A percentile compares a stretch with the other conserved stretches of the same genome.
Conservation (phyloP, 2,329 filamentous ascomycete genomes). For the Penicillium sp. region DNA sequence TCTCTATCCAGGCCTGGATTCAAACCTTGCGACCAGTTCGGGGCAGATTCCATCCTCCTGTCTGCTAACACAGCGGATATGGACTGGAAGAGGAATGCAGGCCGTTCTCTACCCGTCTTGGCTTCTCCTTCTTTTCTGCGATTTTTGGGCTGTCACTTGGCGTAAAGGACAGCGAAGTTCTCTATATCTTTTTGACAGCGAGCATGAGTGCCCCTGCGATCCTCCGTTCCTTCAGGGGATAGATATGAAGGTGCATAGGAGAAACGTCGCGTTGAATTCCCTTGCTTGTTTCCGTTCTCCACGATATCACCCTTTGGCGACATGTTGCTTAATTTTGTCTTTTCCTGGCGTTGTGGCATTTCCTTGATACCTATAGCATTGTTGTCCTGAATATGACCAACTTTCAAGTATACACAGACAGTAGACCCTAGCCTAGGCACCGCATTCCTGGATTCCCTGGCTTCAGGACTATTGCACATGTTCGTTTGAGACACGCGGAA, state of each 20-base stretch:
- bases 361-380: slow-evolving; percentile 22
- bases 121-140: not conserved
- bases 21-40: not conserved
- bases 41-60: not conserved
- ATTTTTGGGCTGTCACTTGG: slow-evolving; percentile 5
- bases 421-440: not conserved
- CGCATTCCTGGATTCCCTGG: slow-evolving; percentile 1
- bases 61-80: not conserved
- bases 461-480: slow-evolving; percentile 7
- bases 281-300: slow-evolving; percentile 11
- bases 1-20: not conserved
- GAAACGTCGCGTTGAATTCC: slow-evolving; percentile 8
- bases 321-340: slow-evolving; percentile 18
- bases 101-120: not conserved
- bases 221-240: not conserved
- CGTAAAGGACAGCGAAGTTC: slow-evolving; percentile 5
- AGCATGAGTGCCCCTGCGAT: slow-evolving; percentile 1
- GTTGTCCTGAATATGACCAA: not conserved
- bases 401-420: not conserved
- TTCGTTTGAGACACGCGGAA: slow-evolving; percentile 16
- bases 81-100: not conserved
- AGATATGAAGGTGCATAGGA: slow-evolving; percentile 15
- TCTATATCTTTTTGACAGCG: not conserved
- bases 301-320: slow-evolving; percentile 6
- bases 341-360: slow-evolving; percentile 15